These are phyloP conservation scores for Pseudogymnoascus sp. DNA, from an alignment of 2,329 filamentous ascomycete species.

Conservation along the genomic window DNA sequence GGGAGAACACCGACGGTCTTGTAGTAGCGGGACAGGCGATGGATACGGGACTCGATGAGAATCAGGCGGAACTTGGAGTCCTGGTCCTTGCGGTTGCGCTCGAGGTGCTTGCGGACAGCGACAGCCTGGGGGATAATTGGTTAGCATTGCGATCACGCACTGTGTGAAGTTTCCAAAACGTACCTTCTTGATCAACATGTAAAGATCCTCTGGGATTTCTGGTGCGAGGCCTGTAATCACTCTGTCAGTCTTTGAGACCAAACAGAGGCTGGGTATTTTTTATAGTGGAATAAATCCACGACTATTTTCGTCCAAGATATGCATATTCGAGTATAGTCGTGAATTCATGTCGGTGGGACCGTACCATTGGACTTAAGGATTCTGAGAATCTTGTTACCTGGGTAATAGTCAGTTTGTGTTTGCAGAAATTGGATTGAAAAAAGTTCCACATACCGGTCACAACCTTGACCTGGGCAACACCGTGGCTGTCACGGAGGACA, in stretches of 20 bases:
- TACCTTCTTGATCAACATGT: slow-evolving; percentile 99
- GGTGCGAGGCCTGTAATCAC: slow-evolving; percentile 96
- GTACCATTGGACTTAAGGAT: slow-evolving; percentile 98
- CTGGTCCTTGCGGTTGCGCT: slow-evolving; percentile 99
- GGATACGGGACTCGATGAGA: slow-evolving; percentile 99
- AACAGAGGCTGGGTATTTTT: slow-evolving; percentile 63
- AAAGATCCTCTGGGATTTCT: slow-evolving; percentile 98
- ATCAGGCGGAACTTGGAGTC: slow-evolving; percentile 99
- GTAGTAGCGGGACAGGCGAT: slow-evolving; percentile 99
- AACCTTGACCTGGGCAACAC: slow-evolving; percentile 94
- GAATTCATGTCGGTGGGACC: slow-evolving; percentile 33
- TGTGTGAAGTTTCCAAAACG: slow-evolving; percentile 17
- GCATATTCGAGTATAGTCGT: slow-evolving; percentile 14
- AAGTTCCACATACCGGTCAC: slow-evolving; percentile 67
- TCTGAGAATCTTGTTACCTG: slow-evolving; percentile 99
- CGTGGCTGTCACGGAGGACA: slow-evolving; percentile 94
- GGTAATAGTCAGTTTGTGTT: slow-evolving; percentile 32
- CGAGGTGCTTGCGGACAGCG: slow-evolving; percentile 98
- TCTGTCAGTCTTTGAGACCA: slow-evolving; percentile 83
- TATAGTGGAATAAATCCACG: slow-evolving; percentile 11
- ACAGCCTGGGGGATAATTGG: slow-evolving; percentile 55
- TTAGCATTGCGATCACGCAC: slow-evolving; percentile 17
- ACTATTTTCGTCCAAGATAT: slow-evolving; percentile 17
- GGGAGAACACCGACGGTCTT: slow-evolving; percentile 82
- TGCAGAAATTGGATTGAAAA: slow-evolving; percentile 16